Base-by-base conservation (phyloP, 2,329 filamentous ascomycete species). In the Cadophora gregata region DNA sequence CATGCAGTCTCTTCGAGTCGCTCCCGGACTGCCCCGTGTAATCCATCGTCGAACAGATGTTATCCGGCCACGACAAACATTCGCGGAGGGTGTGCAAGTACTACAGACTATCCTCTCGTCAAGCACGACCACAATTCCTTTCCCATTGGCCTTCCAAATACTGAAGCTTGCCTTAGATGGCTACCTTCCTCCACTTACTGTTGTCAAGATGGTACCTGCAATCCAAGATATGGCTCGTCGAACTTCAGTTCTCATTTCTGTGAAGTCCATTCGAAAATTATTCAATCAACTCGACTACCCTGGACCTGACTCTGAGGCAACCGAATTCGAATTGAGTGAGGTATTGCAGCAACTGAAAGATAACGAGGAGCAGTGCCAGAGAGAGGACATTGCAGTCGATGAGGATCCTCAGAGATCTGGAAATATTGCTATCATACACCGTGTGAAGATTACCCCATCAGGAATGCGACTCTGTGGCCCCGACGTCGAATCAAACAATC, bases 401-500 rank as follows among this genome's bases (percentile, higher is more conserved):
- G 75, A 78, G 5, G 64, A 63, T 3, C 56, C 59, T 6, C 61
- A 62, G 16, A 24, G 31, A 31, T 67, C 69, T 50, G n/a, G 65
- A 24, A 75, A 75, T 56, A 63, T 71, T n/a, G 72, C 70, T 3
- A 63, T 70, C 14, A 72, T 77, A 45, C 72, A 72, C 59, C 68
- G 72, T 24, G 70, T 67, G 1, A 72, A 69, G 42, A 83, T 92
- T 10, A 91, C 88, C 0, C 89, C 89, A 0, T 83, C 86, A 0
- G 81, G 86, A 1, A 80, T 86, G 24, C 81, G 80, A 24, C 80
- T 91, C 0, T 79, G 82, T 8, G 89, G 89, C 0, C 89, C 89
- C 0, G 88, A 90, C 59, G 79, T 85, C 0, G 91, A 93, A 74
- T 85, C 85, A 7, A 89, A 87, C 66, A 93, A 93, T 73, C 83